phyloP scores from a whole-genome alignment of 768 basidiomycete genomes.

The Phaeotremella skinneri region DNA sequence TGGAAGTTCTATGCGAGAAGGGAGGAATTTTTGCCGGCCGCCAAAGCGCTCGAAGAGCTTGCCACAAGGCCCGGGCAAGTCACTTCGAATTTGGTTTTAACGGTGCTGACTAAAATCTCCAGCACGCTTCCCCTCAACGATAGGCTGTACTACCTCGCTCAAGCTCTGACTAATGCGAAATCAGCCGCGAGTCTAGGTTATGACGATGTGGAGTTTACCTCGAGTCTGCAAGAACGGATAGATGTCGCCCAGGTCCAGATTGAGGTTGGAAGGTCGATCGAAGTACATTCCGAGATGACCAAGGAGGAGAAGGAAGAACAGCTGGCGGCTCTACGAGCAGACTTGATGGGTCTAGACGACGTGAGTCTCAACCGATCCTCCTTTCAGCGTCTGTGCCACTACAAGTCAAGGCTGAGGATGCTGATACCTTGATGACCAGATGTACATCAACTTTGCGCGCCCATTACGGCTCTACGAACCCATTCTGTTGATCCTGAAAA shows the following conservation, averaged over 20 bases:
- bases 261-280: constrained; percentile 71
- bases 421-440: constrained; percentile 55
- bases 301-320: constrained; percentile 44
- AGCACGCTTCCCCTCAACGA: constrained; percentile 58
- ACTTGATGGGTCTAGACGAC: constrained; percentile 76
- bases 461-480: constrained; percentile 78
- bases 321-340: constrained; percentile 39
- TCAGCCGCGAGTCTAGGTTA: constrained; percentile 79
- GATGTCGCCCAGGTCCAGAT: constrained; percentile 96
- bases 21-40: constrained; percentile 80
- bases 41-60: constrained; percentile 74
- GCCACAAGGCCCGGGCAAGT: constrained; percentile 69
- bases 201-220: constrained; percentile 93
- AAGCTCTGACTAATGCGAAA: constrained; percentile 93
- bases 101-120: constrained; percentile 14
- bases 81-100: neutral
- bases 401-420: neutral
- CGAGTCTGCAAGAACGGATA: constrained; percentile 88
- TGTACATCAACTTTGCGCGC: constrained; percentile 83
- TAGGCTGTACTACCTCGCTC: constrained; percentile 85
- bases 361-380: constrained; percentile 55
- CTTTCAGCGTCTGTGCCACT: neutral
- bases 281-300: constrained; percentile 52
- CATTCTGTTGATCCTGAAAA: constrained; percentile 85
- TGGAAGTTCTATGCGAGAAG: constrained; percentile 98